A percentile compares a stretch with the other conserved stretches of the same genome.
Conservation (phyloP, 352 stramenopile species). For the Detonula confervacea region DNA sequence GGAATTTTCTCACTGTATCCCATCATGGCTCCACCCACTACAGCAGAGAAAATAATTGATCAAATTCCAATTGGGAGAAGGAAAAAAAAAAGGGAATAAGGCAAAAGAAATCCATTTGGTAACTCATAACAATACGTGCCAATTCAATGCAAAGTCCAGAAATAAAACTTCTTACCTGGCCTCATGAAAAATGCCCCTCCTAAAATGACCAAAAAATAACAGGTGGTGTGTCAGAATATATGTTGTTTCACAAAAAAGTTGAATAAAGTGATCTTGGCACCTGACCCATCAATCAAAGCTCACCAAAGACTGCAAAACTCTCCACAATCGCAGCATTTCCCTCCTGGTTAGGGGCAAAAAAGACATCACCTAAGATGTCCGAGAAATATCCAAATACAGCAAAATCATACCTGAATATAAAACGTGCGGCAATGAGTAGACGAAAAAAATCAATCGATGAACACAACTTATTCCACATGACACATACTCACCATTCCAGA, state of each 20-base stretch:
- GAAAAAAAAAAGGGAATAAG: no score
- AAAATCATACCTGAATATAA: constrained; percentile 75
- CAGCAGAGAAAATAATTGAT: neutral
- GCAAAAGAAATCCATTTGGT: no score
- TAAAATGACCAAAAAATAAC: no score
- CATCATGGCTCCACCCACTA: constrained; percentile 65
- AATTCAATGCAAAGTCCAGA: constrained; percentile 1
- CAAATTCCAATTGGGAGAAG: no score
- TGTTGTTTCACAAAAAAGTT: no score
- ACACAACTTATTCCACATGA: neutral
- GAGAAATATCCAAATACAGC: constrained; percentile 80
- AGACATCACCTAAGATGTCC: constrained; percentile 70
- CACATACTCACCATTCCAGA: constrained; percentile 63
- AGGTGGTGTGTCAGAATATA: no score
- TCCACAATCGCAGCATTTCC: constrained; percentile 61
- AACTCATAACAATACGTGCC: constrained; percentile 15
- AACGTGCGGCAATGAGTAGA: neutral
- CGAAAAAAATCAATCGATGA: constrained; percentile 19
- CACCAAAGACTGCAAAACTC: constrained; percentile 83
- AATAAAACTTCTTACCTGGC: constrained; percentile 37
- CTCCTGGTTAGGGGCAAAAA: constrained; percentile 75
- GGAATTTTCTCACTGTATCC: constrained; percentile 82
- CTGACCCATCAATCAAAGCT: no score
- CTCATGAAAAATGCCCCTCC: constrained; percentile 79
- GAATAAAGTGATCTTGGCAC: no score